A percentile compares a stretch with the other conserved stretches of the same genome.
Conservation (phyloP, 345 rosid genomes). For the Camelina neglecta region DNA sequence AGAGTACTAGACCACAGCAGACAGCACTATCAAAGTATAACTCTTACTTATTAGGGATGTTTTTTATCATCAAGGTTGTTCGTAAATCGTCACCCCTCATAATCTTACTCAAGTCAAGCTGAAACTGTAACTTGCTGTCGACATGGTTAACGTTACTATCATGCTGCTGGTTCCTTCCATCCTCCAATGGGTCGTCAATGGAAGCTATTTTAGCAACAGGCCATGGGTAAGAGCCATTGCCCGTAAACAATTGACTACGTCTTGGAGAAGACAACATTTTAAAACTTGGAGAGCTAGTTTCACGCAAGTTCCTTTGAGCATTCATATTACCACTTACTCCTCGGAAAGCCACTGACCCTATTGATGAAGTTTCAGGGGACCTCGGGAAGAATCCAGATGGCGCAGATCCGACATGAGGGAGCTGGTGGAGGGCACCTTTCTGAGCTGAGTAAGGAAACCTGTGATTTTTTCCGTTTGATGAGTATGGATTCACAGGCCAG, state of each 20-base stretch:
- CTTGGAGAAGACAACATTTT: slow-evolving; percentile 70
- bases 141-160: slow-evolving; percentile 59
- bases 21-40: slow-evolving; percentile 8
- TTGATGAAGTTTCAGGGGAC: slow-evolving; percentile 69
- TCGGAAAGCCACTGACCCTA: slow-evolving; percentile 55
- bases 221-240: slow-evolving; percentile 60
- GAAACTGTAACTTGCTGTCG: slow-evolving; percentile 71
- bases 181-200: slow-evolving; percentile 60
- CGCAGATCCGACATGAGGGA: slow-evolving; percentile 84
- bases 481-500: slow-evolving; percentile 64
- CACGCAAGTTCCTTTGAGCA: slow-evolving; percentile 55
- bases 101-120: slow-evolving; percentile 83
- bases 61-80: slow-evolving; percentile 65
- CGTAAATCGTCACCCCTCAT: slow-evolving; percentile 61
- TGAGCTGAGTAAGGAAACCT: slow-evolving; percentile 55
- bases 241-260: slow-evolving; percentile 57
- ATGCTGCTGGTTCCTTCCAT: slow-evolving; percentile 55
- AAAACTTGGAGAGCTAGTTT: slow-evolving; percentile 55
- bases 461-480: slow-evolving; percentile 53
- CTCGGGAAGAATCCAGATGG: slow-evolving; percentile 77
- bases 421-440: slow-evolving; percentile 49
- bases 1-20: neutral
- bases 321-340: slow-evolving; percentile 50
- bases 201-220: slow-evolving; percentile 38
- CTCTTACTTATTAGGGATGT: slow-evolving; percentile 64